Percentiles rank a stretch among this genome's conserved stretches.
These are phyloP conservation scores for Suillus discolor DNA, from an alignment of 768 basidiomycete genomes.

Conservation along the genomic window DNA sequence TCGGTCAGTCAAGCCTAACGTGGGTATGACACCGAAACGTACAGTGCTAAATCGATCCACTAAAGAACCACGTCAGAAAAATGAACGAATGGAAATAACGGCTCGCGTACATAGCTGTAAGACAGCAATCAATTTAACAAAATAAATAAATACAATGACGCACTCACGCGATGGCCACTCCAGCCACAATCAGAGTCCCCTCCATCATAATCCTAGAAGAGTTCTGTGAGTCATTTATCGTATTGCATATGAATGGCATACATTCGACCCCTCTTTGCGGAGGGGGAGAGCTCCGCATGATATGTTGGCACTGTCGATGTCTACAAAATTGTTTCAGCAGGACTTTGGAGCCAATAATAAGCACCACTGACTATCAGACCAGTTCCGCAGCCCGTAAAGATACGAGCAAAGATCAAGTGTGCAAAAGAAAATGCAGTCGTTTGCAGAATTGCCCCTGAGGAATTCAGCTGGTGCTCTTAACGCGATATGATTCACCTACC, in stretches of 20 bases:
- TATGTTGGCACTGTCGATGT: constrained; percentile 47
- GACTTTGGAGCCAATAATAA: background rate
- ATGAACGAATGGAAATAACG: background rate
- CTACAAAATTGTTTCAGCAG: constrained; percentile 17
- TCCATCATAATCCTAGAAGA: constrained; percentile 11
- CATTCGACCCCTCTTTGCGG: constrained; percentile 44
- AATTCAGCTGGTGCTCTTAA: no score
- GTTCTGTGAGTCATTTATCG: background rate
- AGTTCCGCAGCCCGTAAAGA: constrained; percentile 44
- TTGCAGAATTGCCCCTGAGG: constrained; percentile 37
- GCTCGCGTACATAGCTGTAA: background rate
- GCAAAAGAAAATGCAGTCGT: constrained; percentile 38
- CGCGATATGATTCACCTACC: no score
- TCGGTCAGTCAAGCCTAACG: background rate
- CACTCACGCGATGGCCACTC: constrained; percentile 43
- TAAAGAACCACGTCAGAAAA: constrained; percentile 10
- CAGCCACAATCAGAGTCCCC: constrained; percentile 20
- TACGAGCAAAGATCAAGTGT: constrained; percentile 43
- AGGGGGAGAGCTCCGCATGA: no score
- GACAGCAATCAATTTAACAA: background rate
- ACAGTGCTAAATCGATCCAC: constrained; percentile 48
- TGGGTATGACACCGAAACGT: constrained; percentile 8
- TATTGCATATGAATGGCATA: background rate
- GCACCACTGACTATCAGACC: constrained; percentile 36
- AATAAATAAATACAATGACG: background rate